These are phyloP conservation scores for Globisporangium camurandrum DNA, from an alignment of 352 stramenopile genomes.

Conservation along the genomic window DNA sequence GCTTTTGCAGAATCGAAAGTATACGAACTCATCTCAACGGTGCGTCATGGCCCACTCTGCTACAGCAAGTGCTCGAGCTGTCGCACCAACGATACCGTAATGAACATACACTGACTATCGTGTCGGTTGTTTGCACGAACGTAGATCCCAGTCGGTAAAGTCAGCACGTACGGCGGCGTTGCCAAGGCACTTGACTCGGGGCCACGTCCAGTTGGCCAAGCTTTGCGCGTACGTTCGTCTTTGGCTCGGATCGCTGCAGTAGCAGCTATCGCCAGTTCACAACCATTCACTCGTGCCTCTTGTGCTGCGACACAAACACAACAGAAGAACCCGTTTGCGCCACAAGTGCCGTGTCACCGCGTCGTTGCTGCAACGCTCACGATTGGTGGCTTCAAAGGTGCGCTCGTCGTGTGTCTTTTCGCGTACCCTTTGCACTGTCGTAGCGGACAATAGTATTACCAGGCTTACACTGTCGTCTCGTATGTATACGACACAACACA, in stretches of 20 bases:
- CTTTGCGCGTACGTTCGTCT: constrained; percentile 46
- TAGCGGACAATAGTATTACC: no score
- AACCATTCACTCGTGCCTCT: neutral
- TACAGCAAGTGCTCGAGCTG: no score
- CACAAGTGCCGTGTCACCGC: constrained; percentile 68
- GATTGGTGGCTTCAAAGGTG: constrained; percentile 73
- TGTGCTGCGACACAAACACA: neutral
- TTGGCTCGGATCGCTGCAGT: neutral
- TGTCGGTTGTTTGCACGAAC: no score
- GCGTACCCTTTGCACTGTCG: no score
- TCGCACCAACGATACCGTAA: no score
- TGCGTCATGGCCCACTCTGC: constrained; percentile 10
- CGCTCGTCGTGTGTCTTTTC: neutral
- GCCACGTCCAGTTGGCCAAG: constrained; percentile 70
- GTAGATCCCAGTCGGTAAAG: constrained; percentile 69
- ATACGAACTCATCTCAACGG: constrained; percentile 74
- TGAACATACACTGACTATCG: no score
- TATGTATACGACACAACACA: no score
- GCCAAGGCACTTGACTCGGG: constrained; percentile 53
- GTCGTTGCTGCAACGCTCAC: constrained; percentile 60
- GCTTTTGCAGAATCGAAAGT: constrained; percentile 53
- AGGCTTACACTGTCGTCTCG: no score
- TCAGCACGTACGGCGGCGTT: constrained; percentile 72
- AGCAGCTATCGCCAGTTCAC: neutral
- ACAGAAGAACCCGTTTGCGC: constrained; percentile 79